Conservation (phyloP, 345 rosid species). For the Citrus australasica region DNA sequence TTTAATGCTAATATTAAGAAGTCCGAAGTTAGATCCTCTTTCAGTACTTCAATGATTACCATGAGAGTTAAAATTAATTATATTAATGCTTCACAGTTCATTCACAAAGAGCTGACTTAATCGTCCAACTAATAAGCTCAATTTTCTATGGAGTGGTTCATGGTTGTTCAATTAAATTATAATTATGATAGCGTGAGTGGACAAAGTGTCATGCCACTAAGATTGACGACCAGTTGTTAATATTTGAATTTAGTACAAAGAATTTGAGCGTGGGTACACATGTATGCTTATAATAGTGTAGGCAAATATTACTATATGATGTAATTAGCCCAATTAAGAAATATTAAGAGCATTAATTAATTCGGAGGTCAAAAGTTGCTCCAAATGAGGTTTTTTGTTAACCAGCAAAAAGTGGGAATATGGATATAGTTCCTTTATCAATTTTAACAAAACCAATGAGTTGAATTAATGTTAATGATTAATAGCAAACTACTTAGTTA, state of each 20-base stretch:
- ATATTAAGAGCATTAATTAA: background rate
- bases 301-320: background rate
- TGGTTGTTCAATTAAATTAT: background rate
- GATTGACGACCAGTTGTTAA: slow-evolving; percentile 15
- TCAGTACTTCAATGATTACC: background rate
- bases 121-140: slow-evolving; percentile 9
- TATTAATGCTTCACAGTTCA: background rate
- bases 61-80: background rate
- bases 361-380: background rate
- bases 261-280: background rate
- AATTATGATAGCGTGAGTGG: background rate
- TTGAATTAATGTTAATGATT: background rate
- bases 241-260: slow-evolving; percentile 15
- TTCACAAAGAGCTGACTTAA: background rate
- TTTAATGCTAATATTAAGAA: background rate
- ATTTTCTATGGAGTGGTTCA: slow-evolving; percentile 10
- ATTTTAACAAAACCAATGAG: background rate
- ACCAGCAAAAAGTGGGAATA: background rate
- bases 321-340: background rate
- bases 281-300: background rate
- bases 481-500: no score
- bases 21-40: background rate
- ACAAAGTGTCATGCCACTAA: slow-evolving; percentile 14
- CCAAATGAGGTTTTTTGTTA: background rate
- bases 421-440: background rate